Conservation (phyloP, 805 yeast species). For the Diddensiella caesifluorescens region DNA sequence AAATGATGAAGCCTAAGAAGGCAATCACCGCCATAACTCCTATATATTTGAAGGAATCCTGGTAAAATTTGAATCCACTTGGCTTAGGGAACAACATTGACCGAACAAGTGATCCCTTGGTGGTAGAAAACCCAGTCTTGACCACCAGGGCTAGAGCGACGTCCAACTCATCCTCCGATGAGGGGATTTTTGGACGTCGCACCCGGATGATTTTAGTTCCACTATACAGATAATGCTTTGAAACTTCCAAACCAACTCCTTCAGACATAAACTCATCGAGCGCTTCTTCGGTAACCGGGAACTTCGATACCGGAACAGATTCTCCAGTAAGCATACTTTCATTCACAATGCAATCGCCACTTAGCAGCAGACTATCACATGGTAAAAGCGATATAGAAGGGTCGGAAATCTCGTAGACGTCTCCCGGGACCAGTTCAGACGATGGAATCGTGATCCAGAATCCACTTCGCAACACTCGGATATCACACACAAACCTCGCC, state of each 20-base stretch:
- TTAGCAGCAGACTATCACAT: conserved; percentile 78
- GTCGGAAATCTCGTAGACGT: conserved; percentile 85
- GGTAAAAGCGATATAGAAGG: conserved; percentile 72
- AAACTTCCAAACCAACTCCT: conserved; percentile 52
- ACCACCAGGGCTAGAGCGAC: conserved; percentile 84
- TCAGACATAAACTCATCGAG: conserved; percentile 49
- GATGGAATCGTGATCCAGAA: conserved; percentile 84
- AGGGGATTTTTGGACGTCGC: conserved; percentile 47
- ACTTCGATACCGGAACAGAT: conserved; percentile 90
- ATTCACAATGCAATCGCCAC: conserved; percentile 95
- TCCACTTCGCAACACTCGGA: conserved; percentile 85
- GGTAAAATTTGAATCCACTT: conserved; percentile 83
- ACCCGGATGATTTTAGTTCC: conserved; percentile 89
- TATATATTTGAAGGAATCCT: conserved; percentile 91
- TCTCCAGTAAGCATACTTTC: conserved; percentile 99
- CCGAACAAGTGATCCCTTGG: conserved; percentile 88
- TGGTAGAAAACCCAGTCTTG: conserved; percentile 89
- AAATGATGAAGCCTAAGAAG: conserved; percentile 70
- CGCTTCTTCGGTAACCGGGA: conserved; percentile 57
- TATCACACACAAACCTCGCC: conserved; percentile 69
- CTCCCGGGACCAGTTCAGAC: conserved; percentile 89
- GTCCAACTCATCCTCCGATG: conserved; percentile 41
- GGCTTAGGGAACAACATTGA: conserved; percentile 98
- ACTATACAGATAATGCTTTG: conserved; percentile 72
- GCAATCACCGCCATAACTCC: conserved; percentile 93